Evolutionary conservation across 179 eudicot genomes (phyloP), one percentile per base, ranked within the genome.

Genomic region (Silene noctiflora): DNA sequence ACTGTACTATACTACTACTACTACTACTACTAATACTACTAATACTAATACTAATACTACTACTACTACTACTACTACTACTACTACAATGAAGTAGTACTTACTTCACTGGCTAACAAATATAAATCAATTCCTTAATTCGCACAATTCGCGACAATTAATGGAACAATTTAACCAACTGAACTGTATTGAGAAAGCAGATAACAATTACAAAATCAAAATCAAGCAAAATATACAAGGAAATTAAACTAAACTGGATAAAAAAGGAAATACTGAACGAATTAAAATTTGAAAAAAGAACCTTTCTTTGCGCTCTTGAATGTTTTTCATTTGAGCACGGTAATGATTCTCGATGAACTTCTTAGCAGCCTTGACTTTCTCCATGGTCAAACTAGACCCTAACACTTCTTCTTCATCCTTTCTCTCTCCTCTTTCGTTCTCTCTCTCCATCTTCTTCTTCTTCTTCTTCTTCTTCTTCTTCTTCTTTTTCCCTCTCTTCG

Each of bases 311-410:
- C 91, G 88, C 42, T 88, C 84, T 39, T 80, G 82, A 33, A 81
- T 72, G 79, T 79, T 80, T 39, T 83, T 88, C 81, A 53, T 86
- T 2, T 88, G 91, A 20, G 84, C 33, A 76, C 80, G 86, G 67
- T 86, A 86, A 46, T 88, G 91, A 60, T 73, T 77, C 60, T 86
- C 91, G 44, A 88, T 86, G 71, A 81, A 83, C 77, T 86, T 82
- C 76, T 88, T 88, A 3, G 91, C 87, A 0, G 87, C 89, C 4
- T 88, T 87, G 66, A 85, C 91, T 55, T 81, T 84, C 73, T 88
- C 91, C 71, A 88, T 71, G 19, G 91, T 88, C 78, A 80, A 75
- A 69, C 73, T 76, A 17, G 89, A 86, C 24, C 83, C 83, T 2
- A 59, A 64, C 73, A 48, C 68, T 76, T 73, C 55, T 44, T 77